Evolutionary conservation across 2,329 filamentous ascomycete species (phyloP).

Genomic region (Canariomyces notabilis): DNA sequence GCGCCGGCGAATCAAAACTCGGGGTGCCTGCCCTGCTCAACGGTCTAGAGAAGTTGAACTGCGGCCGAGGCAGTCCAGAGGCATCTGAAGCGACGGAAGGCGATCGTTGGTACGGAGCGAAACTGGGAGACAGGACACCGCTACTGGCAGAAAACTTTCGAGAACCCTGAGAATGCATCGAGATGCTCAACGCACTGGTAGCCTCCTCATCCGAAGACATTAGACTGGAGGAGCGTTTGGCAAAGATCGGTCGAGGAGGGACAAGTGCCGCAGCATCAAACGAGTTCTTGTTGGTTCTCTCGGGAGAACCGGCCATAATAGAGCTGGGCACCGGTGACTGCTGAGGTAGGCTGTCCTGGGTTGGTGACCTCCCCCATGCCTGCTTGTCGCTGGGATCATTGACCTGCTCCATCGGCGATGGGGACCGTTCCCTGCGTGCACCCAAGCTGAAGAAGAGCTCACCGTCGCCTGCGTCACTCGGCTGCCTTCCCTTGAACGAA

Average conservation of each 20-base stretch:
- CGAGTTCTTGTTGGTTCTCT: conserved; percentile 39
- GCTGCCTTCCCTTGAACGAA: conserved; percentile 34
- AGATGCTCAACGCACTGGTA: conserved; percentile 46
- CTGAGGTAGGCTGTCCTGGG: conserved; percentile 32
- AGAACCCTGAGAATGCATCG: conserved; percentile 59
- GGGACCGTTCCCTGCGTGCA: conserved; percentile 54
- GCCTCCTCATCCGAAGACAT: conserved; percentile 68
- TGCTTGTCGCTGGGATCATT: conserved; percentile 13
- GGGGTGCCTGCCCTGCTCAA: conserved; percentile 68
- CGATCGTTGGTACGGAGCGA: conserved; percentile 64
- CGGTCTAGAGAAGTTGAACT: conserved; percentile 92
- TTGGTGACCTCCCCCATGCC: conserved; percentile 21
- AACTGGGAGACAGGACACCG: conserved; percentile 51
- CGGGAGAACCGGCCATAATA: conserved; percentile 39
- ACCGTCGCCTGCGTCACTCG: conserved; percentile 37
- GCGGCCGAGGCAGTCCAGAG: conserved; percentile 66
- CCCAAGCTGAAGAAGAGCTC: conserved; percentile 49
- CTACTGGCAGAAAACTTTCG: conserved; percentile 75
- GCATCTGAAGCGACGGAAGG: conserved; percentile 81
- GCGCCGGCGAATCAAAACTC: conserved; percentile 50
- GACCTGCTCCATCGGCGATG: conserved; percentile 46
- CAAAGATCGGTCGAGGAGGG: conserved; percentile 46
- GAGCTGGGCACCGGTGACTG: conserved; percentile 32
- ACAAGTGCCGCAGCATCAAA: conserved; percentile 48
- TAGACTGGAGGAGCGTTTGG: conserved; percentile 54